A percentile compares a stretch with the other conserved stretches of the same genome.
Evolutionary conservation across 2,329 filamentous ascomycete species (phyloP).

Genomic region (Aspergillus quadricinctus): DNA sequence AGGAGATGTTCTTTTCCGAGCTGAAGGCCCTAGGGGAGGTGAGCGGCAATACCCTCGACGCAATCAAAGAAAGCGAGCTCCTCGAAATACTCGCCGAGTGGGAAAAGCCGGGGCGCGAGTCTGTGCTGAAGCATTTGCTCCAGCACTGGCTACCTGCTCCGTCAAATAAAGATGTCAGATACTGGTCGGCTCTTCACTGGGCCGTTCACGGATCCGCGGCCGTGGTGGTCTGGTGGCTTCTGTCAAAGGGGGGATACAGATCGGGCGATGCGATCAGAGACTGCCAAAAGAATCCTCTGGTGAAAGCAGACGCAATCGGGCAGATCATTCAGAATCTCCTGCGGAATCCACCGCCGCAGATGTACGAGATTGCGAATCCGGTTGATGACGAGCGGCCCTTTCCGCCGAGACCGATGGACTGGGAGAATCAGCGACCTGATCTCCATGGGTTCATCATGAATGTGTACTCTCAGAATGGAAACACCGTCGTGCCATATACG

Average conservation of each 20-base stretch:
- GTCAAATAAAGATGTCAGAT: not conserved
- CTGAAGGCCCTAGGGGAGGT: no score
- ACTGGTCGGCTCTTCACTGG: slow-evolving; percentile 6
- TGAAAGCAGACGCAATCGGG: no score
- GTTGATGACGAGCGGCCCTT: no score
- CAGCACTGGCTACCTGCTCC: not conserved
- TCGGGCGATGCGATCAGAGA: no score
- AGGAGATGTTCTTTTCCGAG: no score
- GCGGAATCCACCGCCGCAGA: slow-evolving; percentile 1
- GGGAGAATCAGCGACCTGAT: no score
- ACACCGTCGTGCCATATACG: no score
- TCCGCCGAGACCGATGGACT: no score
- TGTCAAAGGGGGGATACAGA: slow-evolving; percentile 2
- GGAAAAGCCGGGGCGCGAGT: slow-evolving; percentile 3
- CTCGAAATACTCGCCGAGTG: slow-evolving; percentile 2
- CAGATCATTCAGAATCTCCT: slow-evolving; percentile 1
- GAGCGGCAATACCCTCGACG: no score
- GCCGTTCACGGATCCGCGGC: slow-evolving; percentile 2
- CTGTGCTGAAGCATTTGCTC: slow-evolving; percentile 1
- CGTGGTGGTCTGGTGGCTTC: slow-evolving; percentile 6
- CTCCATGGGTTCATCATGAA: no score
- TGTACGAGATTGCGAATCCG: not conserved
- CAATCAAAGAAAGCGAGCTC: not conserved
- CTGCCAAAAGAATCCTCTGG: no score
- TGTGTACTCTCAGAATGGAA: no score